Conservation (phyloP, 2,329 filamentous ascomycete genomes). For the Macrophomina phaseolina region DNA sequence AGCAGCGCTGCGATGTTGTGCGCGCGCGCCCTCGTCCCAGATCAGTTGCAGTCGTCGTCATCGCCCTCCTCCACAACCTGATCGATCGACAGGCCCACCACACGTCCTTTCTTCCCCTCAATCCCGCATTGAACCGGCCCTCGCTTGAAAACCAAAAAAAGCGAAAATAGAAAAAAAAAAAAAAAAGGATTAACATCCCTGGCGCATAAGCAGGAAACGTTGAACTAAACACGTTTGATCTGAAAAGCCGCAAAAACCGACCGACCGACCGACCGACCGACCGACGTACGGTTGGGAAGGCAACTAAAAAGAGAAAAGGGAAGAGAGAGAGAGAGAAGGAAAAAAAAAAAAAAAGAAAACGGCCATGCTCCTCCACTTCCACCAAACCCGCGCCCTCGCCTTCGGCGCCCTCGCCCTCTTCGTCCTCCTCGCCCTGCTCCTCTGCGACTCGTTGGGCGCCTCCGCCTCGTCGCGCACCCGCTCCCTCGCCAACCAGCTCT, state of each 20-base stretch:
- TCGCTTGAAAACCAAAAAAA: too few relatives aligned
- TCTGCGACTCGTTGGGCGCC: neutral
- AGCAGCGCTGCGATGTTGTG: conserved; percentile 1
- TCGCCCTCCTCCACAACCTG: neutral
- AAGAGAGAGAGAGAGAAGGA: neutral
- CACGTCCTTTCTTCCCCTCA: too few relatives aligned
- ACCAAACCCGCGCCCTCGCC: conserved; percentile 16
- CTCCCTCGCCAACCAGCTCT: neutral
- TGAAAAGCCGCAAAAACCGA: too few relatives aligned
- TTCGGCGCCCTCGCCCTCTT: conserved; percentile 13
- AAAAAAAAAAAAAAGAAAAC: neutral
- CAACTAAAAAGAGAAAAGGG: too few relatives aligned
- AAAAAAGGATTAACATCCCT: too few relatives aligned
- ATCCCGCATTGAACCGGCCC: too few relatives aligned
- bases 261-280: too few relatives aligned
- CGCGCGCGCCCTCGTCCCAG: neutral
- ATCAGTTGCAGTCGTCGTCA: conserved; percentile 5
- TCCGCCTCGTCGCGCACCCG: neutral
- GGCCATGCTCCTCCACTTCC: conserved; percentile 15
- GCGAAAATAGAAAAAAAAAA: too few relatives aligned
- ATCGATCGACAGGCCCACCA: neutral
- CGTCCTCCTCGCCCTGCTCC: neutral
- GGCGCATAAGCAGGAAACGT: too few relatives aligned
- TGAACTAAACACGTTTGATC: too few relatives aligned
- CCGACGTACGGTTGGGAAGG: too few relatives aligned